Percentiles rank a stretch among this genome's conserved stretches.
phyloP scores from a whole-genome alignment of 306 rosid genomes.

The Biancaea sappan region DNA sequence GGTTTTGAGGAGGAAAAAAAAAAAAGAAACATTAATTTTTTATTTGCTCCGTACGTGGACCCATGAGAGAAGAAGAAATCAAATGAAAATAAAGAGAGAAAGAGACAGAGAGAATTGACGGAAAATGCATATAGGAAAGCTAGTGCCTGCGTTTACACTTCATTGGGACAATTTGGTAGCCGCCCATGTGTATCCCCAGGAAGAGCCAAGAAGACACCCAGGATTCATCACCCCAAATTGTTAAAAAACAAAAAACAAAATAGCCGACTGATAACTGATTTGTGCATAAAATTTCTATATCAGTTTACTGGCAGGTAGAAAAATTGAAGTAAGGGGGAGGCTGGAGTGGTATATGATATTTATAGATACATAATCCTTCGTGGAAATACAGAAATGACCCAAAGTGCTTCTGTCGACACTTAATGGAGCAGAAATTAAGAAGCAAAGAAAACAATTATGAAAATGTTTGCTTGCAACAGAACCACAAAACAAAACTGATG shows the following conservation, averaged over 20 bases:
- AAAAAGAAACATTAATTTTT: too few relatives aligned
- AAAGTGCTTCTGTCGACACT: background rate
- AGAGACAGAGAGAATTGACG: background rate
- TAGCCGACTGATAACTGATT: conserved; percentile 1
- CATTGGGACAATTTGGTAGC: background rate
- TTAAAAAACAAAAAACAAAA: background rate
- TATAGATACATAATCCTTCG: too few relatives aligned
- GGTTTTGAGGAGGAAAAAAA: background rate
- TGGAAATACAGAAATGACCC: background rate
- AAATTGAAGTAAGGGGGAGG: background rate
- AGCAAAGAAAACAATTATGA: too few relatives aligned
- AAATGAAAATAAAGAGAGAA: background rate
- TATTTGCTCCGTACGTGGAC: too few relatives aligned
- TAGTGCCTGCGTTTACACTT: background rate
- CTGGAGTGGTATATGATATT: background rate
- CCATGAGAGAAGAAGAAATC: too few relatives aligned
- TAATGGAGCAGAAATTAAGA: background rate
- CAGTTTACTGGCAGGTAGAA: background rate
- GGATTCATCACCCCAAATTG: background rate
- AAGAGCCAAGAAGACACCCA: background rate
- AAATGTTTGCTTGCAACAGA: too few relatives aligned
- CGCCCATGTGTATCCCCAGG: background rate
- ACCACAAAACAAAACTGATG: too few relatives aligned
- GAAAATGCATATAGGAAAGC: background rate
- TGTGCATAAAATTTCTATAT: background rate